Conservation (phyloP, 768 basidiomycete species). For the Rhodosporidiobolus odoratus region DNA sequence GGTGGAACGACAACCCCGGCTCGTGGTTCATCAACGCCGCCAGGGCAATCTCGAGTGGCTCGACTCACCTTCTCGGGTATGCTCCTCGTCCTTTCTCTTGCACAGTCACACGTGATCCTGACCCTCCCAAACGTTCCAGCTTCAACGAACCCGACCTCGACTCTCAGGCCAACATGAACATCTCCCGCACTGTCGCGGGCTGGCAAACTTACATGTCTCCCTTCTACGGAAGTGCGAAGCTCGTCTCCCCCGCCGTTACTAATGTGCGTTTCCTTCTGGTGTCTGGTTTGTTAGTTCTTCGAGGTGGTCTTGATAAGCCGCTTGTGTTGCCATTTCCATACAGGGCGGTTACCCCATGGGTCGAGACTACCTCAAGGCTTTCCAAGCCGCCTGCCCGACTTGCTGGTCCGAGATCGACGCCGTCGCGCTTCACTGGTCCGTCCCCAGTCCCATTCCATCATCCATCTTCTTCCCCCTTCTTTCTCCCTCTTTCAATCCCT, state of each 20-base stretch:
- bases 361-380: conserved; percentile 4
- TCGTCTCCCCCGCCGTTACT: conserved; percentile 35
- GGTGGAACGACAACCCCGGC: neutral
- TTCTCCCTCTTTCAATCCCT: no score
- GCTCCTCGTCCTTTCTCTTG: no score
- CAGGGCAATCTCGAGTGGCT: conserved; percentile 12
- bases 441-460: no score
- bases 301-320: no score
- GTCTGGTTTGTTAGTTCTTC: no score
- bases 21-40: conserved; percentile 21
- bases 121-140: conserved; percentile 1
- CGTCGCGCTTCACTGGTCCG: conserved; percentile 17
- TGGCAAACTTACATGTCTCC: conserved; percentile 36
- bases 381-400: conserved; percentile 10
- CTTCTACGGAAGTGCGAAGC: conserved; percentile 23
- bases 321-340: no score
- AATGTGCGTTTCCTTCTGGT: no score
- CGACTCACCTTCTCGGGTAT: conserved; percentile 31
- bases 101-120: no score
- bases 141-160: conserved; percentile 33
- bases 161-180: conserved; percentile 26
- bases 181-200: conserved; percentile 1
- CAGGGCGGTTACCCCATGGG: conserved; percentile 15
- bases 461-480: neutral
- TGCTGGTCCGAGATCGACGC: conserved; percentile 22